Evolutionary conservation across 441 rosid species (phyloP).

Genomic region (Pelargonium exstipulatum): DNA sequence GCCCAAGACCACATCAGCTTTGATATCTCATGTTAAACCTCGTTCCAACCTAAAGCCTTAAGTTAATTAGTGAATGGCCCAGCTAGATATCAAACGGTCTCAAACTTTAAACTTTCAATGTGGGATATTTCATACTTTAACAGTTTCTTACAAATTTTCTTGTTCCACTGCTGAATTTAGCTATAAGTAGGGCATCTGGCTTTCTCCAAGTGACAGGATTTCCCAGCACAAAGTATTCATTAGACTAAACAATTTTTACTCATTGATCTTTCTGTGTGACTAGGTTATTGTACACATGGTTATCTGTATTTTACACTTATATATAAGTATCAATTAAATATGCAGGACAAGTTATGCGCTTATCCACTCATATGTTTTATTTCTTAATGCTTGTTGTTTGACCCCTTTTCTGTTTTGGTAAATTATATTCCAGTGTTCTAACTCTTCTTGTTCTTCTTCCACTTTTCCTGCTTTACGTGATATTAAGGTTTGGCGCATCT

Average conservation of each 20-base stretch:
- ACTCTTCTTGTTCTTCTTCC: constrained; percentile 7
- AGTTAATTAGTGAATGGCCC: no score
- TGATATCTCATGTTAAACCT: no score
- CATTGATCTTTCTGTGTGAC: background rate
- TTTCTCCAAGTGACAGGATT: background rate
- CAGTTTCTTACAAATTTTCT: background rate
- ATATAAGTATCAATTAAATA: no score
- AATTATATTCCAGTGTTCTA: constrained; percentile 12
- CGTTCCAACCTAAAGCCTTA: no score
- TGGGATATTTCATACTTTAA: no score
- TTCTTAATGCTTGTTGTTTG: background rate
- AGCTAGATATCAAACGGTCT: no score
- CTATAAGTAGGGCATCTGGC: background rate
- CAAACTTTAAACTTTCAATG: no score
- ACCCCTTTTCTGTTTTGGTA: background rate
- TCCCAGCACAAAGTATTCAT: background rate
- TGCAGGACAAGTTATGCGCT: background rate
- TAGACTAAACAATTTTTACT: background rate
- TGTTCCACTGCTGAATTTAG: background rate
- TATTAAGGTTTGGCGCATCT: constrained; percentile 57
- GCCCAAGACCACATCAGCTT: no score
- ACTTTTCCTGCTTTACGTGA: background rate
- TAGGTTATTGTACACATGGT: background rate
- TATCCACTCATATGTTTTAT: background rate
- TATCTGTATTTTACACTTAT: background rate